These are phyloP conservation scores for Cupressus sempervirens DNA, from an alignment of 75 land plant species.

Conservation along the genomic window DNA sequence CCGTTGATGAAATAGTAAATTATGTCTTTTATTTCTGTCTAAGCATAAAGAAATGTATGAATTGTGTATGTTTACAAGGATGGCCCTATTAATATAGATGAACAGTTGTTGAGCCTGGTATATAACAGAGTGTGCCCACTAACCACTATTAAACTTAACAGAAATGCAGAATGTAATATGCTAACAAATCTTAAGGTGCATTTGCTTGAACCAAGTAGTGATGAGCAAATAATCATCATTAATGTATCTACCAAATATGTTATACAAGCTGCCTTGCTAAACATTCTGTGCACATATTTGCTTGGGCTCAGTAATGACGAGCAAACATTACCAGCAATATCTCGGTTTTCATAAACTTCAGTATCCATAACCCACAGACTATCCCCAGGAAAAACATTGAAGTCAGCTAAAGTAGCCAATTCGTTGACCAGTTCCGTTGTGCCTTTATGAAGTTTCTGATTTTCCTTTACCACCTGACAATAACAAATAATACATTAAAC, in stretches of 20 bases:
- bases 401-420: slow-evolving; percentile 70
- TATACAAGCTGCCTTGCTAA: slow-evolving; percentile 1
- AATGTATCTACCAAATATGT: slow-evolving; percentile 45
- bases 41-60: background rate
- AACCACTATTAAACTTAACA: background rate
- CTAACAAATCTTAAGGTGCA: background rate
- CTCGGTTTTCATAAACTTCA: slow-evolving; percentile 87
- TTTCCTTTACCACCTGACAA: slow-evolving; percentile 83
- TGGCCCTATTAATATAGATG: background rate
- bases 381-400: slow-evolving; percentile 85
- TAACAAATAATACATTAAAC: background rate
- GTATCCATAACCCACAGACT: slow-evolving; percentile 89
- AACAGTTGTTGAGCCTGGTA: background rate
- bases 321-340: slow-evolving; percentile 79
- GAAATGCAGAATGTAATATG: background rate
- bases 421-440: slow-evolving; percentile 58
- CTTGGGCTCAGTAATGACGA: background rate
- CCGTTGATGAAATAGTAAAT: background rate
- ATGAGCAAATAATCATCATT: slow-evolving; percentile 51
- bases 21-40: background rate
- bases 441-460: slow-evolving; percentile 82
- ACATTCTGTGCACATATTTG: background rate
- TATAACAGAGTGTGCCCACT: background rate
- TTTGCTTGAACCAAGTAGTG: background rate
- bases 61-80: background rate